Percentiles rank a stretch among this genome's conserved stretches.
phyloP scores from a whole-genome alignment of 805 yeast genomes.

The Danielia oregonensis region DNA sequence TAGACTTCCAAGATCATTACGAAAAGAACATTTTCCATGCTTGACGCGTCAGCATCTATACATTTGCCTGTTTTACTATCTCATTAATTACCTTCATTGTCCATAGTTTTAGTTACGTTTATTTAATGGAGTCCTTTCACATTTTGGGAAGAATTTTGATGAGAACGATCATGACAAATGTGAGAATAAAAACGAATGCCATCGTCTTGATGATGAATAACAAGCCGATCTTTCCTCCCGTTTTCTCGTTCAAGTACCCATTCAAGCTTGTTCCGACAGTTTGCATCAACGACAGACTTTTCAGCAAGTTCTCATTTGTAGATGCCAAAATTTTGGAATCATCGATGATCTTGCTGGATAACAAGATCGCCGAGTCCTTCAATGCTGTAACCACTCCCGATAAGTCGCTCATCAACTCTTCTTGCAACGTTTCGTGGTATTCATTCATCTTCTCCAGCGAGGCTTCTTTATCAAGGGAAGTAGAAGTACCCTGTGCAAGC shows the following conservation, averaged over 20 bases:
- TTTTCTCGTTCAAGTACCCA: slow-evolving; percentile 33
- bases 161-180: slow-evolving; percentile 30
- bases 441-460: slow-evolving; percentile 23
- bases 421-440: slow-evolving; percentile 44
- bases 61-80: not conserved
- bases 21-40: too few relatives aligned
- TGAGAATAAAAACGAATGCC: slow-evolving; percentile 22
- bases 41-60: too few relatives aligned
- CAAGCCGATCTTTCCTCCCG: slow-evolving; percentile 38
- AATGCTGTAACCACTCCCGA: slow-evolving; percentile 45
- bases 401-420: slow-evolving; percentile 46
- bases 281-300: slow-evolving; percentile 18
- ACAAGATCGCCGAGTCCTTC: slow-evolving; percentile 43
- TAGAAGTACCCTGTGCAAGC: slow-evolving; percentile 12
- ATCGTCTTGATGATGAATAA: slow-evolving; percentile 34
- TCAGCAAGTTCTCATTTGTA: slow-evolving; percentile 32
- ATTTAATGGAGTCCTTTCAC: slow-evolving; percentile 7
- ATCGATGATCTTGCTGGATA: slow-evolving; percentile 34
- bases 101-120: slow-evolving; percentile 1
- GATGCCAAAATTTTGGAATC: slow-evolving; percentile 31
- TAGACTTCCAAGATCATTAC: too few relatives aligned
- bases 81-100: slow-evolving; percentile 2
- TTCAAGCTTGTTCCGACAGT: slow-evolving; percentile 34
- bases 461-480: slow-evolving; percentile 7
- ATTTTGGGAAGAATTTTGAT: slow-evolving; percentile 36